Conservation (phyloP, 2,329 filamentous ascomycete genomes). For the Penicillium glabrum region DNA sequence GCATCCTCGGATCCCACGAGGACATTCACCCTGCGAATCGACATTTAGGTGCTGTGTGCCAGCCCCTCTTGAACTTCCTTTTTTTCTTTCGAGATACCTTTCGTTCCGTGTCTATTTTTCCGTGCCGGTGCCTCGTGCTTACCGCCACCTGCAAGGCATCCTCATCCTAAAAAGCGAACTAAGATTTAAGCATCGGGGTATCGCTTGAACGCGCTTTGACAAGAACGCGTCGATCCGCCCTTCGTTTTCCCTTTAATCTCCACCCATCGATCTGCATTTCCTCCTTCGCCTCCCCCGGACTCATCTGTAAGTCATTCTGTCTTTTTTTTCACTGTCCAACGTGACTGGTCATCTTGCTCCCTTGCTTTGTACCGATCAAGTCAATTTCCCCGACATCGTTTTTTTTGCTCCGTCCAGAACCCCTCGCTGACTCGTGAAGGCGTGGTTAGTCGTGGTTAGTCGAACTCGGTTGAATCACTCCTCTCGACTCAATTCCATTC, state of each 20-base stretch:
- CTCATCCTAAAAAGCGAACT: slow-evolving; percentile 39
- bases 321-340: slow-evolving; percentile 5
- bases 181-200: slow-evolving; percentile 40
- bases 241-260: slow-evolving; percentile 13
- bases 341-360: neutral
- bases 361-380: slow-evolving; percentile 21
- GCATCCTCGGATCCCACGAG: slow-evolving; percentile 42
- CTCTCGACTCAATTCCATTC: neutral
- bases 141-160: slow-evolving; percentile 41
- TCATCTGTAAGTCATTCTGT: slow-evolving; percentile 2
- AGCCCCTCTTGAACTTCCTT: slow-evolving; percentile 17
- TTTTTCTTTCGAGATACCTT: slow-evolving; percentile 23
- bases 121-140: slow-evolving; percentile 33
- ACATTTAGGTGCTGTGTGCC: slow-evolving; percentile 27
- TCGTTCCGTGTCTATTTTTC: slow-evolving; percentile 15
- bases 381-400: slow-evolving; percentile 22
- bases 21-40: slow-evolving; percentile 29
- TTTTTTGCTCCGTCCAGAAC: neutral
- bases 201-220: slow-evolving; percentile 16
- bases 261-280: slow-evolving; percentile 16
- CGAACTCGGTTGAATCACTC: neutral
- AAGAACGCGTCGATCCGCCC: slow-evolving; percentile 23
- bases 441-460: neutral
- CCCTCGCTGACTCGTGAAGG: neutral
- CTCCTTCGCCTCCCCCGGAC: slow-evolving; percentile 9